These are phyloP conservation scores for Russula olivacea DNA, from an alignment of 768 basidiomycete genomes.

Conservation along the genomic window DNA sequence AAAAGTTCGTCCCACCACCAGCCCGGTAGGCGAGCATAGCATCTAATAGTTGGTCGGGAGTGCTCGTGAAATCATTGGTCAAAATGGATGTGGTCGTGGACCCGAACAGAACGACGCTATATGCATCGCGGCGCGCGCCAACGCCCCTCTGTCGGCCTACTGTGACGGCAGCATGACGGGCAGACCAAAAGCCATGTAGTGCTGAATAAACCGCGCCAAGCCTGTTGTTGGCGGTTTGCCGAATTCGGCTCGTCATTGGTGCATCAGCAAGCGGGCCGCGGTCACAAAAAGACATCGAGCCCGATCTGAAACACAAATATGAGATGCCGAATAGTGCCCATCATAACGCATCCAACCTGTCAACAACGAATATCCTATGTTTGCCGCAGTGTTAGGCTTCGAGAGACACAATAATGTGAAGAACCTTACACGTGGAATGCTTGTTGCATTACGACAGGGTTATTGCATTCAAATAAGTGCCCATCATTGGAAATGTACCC, in stretches of 20 bases:
- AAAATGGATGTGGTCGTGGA: slow-evolving; percentile 27
- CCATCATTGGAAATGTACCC: slow-evolving; percentile 54
- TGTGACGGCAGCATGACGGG: slow-evolving; percentile 39
- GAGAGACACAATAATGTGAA: neutral
- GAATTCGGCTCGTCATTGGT: slow-evolving; percentile 38
- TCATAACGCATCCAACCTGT: slow-evolving; percentile 37
- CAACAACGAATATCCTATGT: slow-evolving; percentile 45
- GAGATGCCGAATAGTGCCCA: neutral
- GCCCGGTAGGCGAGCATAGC: slow-evolving; percentile 34
- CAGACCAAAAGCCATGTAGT: slow-evolving; percentile 47
- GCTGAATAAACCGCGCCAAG: slow-evolving; percentile 56
- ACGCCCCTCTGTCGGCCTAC: slow-evolving; percentile 26
- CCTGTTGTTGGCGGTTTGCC: slow-evolving; percentile 38
- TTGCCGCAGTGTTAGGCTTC: neutral
- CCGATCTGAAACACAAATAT: slow-evolving; percentile 37
- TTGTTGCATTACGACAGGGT: slow-evolving; percentile 48
- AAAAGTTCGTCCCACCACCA: slow-evolving; percentile 42
- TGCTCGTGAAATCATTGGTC: slow-evolving; percentile 43
- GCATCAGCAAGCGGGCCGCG: slow-evolving; percentile 41
- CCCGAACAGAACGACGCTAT: slow-evolving; percentile 50
- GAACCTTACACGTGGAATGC: slow-evolving; percentile 53
- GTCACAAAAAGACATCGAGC: slow-evolving; percentile 44
- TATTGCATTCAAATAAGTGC: slow-evolving; percentile 48
- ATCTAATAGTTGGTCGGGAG: slow-evolving; percentile 41
- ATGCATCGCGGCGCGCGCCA: slow-evolving; percentile 44